A percentile compares a stretch with the other conserved stretches of the same genome.
Evolutionary conservation across 495 filamentous ascomycete species (phyloP).

Genomic region (Penicillium desertorum): DNA sequence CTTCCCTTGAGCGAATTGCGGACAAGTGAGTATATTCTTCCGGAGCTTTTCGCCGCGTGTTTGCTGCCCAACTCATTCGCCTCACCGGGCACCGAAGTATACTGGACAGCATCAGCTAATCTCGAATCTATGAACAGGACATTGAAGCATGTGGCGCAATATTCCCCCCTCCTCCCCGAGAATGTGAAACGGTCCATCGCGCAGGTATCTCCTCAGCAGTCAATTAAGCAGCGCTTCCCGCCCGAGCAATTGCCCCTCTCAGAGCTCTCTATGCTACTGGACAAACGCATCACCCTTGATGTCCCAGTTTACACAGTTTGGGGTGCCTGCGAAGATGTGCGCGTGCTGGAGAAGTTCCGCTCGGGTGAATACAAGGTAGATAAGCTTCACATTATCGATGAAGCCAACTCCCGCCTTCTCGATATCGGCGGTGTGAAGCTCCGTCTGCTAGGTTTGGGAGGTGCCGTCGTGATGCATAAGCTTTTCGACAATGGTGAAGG

Average conservation of each 20-base stretch:
- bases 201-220: slow-evolving; percentile 56
- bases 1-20: slow-evolving; percentile 92
- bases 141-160: slow-evolving; percentile 95
- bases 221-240: slow-evolving; percentile 78
- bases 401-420: slow-evolving; percentile 89
- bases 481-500: slow-evolving; percentile 99
- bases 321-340: slow-evolving; percentile 98
- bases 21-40: slow-evolving; percentile 75
- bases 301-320: slow-evolving; percentile 98
- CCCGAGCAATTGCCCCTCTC: slow-evolving; percentile 87
- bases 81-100: slow-evolving; percentile 8
- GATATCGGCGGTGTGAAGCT: slow-evolving; percentile 97
- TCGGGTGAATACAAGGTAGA: slow-evolving; percentile 97
- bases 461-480: slow-evolving; percentile 99
- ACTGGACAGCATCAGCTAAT: slow-evolving; percentile 21
- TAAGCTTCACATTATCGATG: slow-evolving; percentile 97
- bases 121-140: slow-evolving; percentile 59
- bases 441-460: slow-evolving; percentile 87
- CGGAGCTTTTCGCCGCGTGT: neutral
- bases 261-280: slow-evolving; percentile 88
- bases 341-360: slow-evolving; percentile 96
- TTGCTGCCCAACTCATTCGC: slow-evolving; percentile 17
- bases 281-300: slow-evolving; percentile 82
- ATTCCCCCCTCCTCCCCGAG: slow-evolving; percentile 91
- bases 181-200: slow-evolving; percentile 83